phyloP scores from a whole-genome alignment of 176 grass and related monocot genomes.

The Phoenix roebelenii region DNA sequence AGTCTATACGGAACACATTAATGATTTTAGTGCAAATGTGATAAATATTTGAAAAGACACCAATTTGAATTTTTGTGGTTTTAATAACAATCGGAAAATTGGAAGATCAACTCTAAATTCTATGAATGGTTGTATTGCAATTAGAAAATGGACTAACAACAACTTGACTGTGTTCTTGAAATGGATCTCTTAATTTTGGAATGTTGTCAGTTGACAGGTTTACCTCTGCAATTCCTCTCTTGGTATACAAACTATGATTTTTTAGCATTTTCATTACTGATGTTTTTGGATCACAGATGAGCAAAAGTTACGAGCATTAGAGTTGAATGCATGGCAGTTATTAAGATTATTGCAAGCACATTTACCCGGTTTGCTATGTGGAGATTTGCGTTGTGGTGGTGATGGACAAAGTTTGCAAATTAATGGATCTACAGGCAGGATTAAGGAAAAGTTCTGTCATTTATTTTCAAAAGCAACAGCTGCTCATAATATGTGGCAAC shows the following conservation, averaged over 20 bases:
- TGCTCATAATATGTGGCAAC: slow-evolving; percentile 34
- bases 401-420: slow-evolving; percentile 9
- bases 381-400: slow-evolving; percentile 35
- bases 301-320: slow-evolving; percentile 55
- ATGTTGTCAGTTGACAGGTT: too few relatives aligned
- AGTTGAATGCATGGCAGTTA: slow-evolving; percentile 88
- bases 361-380: slow-evolving; percentile 46
- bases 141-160: too few relatives aligned
- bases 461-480: slow-evolving; percentile 62
- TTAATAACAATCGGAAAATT: too few relatives aligned
- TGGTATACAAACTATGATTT: not conserved
- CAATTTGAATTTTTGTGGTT: too few relatives aligned
- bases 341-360: slow-evolving; percentile 73
- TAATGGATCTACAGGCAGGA: slow-evolving; percentile 17
- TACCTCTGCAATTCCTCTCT: too few relatives aligned
- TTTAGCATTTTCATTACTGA: slow-evolving; percentile 9
- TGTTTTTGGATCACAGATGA: slow-evolving; percentile 41
- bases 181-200: too few relatives aligned
- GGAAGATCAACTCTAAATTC: too few relatives aligned
- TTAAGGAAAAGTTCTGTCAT: slow-evolving; percentile 39
- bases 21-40: too few relatives aligned
- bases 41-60: too few relatives aligned
- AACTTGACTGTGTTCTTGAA: too few relatives aligned
- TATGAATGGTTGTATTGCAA: too few relatives aligned
- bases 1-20: too few relatives aligned